Base-by-base conservation (phyloP, 257 asterid species). In the Prunella vulgaris region DNA sequence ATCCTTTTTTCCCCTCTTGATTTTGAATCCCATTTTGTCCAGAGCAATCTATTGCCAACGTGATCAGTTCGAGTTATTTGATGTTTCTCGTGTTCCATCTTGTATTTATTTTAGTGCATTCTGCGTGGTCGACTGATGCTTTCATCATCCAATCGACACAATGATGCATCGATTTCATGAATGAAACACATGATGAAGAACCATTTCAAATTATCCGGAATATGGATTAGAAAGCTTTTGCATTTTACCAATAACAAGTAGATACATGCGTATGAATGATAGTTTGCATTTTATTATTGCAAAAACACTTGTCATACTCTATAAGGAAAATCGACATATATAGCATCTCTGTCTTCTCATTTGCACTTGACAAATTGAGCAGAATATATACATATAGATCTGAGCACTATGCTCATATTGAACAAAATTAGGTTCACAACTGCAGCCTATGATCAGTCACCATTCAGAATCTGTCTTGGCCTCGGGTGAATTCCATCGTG, bases 401-500 rank as follows among this genome's bases (percentile, higher is more conserved):
- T 27, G 60, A 67, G 57, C 21, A 12, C 33, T 18, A 67, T 3
- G 30, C 32, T 40, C 49, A 49, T 71, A 52, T 51, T 60, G 52
- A 46, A 76, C 38, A n/a, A 37, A 44, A 33, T 24, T 65, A 61
- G 22, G 15, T 69, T 15, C 3, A 33, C 67, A 20, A 33, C 71
- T 25, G 38, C 18, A 64, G 32, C 60, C 67, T 54, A 38, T 57
- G 38, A 8, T 32, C 30, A 48, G 32, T 24, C 22, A 14, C 28
- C 32, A 15, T 49, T 62, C 35, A 62, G 14, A 38, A 62, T 64
- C 40, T 48, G 18, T 12, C 38, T 15, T 64, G 44, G 9, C 59
- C 30, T 64, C 70, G 44, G 17, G 35, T 53, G 56, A 15, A 44
- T 44, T 14, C 33, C 33, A 4, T 30, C 28, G 28, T 25, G 28